phyloP scores from a whole-genome alignment of 2,329 filamentous ascomycete genomes.

The Berkeleyomyces rouxiae region DNA sequence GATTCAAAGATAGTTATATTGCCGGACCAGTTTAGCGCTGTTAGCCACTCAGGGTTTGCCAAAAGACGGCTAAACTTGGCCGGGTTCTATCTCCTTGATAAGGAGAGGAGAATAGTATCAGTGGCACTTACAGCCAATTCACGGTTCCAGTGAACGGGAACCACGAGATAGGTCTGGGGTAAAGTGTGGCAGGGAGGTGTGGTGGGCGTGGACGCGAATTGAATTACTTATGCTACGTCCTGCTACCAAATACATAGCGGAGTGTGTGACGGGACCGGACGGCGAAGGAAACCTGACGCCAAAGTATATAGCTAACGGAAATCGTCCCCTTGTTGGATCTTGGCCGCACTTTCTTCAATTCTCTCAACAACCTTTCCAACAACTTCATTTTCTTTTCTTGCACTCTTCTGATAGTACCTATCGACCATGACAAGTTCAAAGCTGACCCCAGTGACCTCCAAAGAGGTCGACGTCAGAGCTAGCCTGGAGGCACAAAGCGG shows the following conservation, averaged over 20 bases:
- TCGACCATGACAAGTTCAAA: neutral
- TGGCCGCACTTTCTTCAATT: neutral
- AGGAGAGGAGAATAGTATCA: neutral
- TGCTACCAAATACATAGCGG: neutral
- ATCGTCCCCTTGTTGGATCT: neutral
- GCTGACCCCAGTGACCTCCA: neutral
- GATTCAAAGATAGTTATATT: neutral
- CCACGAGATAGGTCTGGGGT: neutral
- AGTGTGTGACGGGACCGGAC: neutral
- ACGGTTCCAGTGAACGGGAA: neutral
- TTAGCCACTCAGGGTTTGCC: neutral
- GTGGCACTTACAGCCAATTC: neutral
- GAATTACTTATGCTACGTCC: too few species aligned
- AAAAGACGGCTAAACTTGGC: neutral
- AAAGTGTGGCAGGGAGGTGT: neutral
- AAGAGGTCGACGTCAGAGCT: neutral
- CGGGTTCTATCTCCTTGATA: neutral
- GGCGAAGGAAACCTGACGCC: neutral
- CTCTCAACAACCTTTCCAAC: neutral
- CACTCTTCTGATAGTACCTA: neutral
- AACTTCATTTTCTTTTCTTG: neutral
- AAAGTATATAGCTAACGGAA: neutral
- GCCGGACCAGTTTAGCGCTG: neutral
- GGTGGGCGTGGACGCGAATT: neutral
- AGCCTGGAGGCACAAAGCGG: conserved; percentile 4